Evolutionary conservation across 768 basidiomycete genomes (phyloP).

Genomic region (Lactifluus echinatus): DNA sequence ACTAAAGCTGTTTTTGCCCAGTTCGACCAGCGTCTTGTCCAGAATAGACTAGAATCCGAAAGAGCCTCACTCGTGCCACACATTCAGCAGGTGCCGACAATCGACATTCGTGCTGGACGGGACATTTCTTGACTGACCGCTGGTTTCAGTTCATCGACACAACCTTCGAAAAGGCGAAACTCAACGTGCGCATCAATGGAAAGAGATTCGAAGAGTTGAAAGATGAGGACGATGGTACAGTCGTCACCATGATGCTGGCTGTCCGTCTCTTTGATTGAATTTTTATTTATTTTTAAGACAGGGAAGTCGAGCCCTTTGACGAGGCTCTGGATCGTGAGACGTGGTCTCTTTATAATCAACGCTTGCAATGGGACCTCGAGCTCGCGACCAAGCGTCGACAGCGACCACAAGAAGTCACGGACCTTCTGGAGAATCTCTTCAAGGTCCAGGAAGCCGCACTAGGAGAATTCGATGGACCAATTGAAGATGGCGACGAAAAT

Average conservation of each 20-base stretch:
- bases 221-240: constrained; percentile 10
- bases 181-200: constrained; percentile 20
- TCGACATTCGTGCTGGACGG: not conserved
- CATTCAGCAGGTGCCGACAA: constrained; percentile 12
- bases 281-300: constrained; percentile 29
- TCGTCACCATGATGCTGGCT: not conserved
- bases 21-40: constrained; percentile 9
- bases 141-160: constrained; percentile 13
- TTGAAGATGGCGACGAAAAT: constrained; percentile 17
- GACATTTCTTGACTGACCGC: not conserved
- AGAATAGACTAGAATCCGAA: constrained; percentile 3
- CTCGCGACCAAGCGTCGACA: constrained; percentile 60
- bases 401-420: constrained; percentile 46
- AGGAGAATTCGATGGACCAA: constrained; percentile 22
- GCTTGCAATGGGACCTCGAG: constrained; percentile 65
- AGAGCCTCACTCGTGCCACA: constrained; percentile 4
- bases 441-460: constrained; percentile 29
- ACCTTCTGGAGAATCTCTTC: constrained; percentile 33
- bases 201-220: constrained; percentile 17
- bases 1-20: constrained; percentile 6
- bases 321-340: constrained; percentile 78
- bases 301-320: constrained; percentile 62
- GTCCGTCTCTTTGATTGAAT: not conserved
- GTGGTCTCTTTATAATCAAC: constrained; percentile 69
- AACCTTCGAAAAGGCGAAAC: constrained; percentile 18